A percentile compares a stretch with the other conserved stretches of the same genome.
These are phyloP conservation scores for Xylaria castorea DNA, from an alignment of 495 filamentous ascomycete species.

Conservation along the genomic window DNA sequence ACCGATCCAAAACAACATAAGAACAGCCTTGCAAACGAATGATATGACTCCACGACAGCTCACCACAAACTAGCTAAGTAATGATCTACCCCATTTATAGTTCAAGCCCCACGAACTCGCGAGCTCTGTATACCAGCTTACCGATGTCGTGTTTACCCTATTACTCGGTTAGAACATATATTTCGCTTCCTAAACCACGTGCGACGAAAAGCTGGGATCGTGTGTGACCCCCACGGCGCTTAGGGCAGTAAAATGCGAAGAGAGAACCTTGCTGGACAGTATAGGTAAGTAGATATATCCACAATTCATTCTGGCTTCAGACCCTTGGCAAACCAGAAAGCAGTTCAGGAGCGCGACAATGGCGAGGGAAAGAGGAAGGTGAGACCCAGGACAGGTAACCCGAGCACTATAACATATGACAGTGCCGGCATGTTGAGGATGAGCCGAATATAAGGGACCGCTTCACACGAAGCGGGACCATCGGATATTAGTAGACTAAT, in stretches of 20 bases:
- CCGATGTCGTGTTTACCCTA: neutral
- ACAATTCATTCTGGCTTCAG: neutral
- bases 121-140: neutral
- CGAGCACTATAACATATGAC: neutral
- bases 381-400: neutral
- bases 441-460: neutral
- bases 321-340: neutral
- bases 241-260: neutral
- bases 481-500: neutral
- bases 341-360: neutral
- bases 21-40: neutral
- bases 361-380: neutral
- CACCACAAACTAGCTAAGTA: neutral
- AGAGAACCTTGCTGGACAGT: neutral
- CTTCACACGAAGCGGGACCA: neutral
- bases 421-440: neutral
- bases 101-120: neutral
- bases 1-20: neutral
- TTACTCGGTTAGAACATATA: neutral
- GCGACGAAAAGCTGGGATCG: neutral
- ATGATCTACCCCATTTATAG: neutral
- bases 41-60: neutral
- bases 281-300: neutral
- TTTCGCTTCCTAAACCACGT: neutral
- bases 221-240: neutral